Conservation (phyloP, 2,329 filamentous ascomycete genomes). For the Nemania abortiva region DNA sequence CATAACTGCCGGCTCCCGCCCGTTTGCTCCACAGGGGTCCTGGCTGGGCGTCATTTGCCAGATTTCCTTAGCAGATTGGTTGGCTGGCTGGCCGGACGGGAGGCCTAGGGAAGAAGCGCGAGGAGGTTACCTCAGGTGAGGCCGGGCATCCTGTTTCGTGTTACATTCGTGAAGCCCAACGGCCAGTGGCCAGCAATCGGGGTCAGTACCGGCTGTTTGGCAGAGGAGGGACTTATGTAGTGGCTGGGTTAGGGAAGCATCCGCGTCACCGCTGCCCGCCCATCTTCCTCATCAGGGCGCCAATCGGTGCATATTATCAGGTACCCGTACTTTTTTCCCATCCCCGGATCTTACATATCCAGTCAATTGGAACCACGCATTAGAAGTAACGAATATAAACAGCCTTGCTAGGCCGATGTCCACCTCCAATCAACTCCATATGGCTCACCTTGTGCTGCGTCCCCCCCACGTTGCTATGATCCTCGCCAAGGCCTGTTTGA, state of each 20-base stretch:
- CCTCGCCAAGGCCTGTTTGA: slow-evolving; percentile 23
- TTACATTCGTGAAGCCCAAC: slow-evolving; percentile 29
- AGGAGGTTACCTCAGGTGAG: slow-evolving; percentile 28
- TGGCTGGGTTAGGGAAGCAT: slow-evolving; percentile 38
- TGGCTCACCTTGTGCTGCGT: slow-evolving; percentile 8
- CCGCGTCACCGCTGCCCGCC: slow-evolving; percentile 6
- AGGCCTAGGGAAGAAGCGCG: slow-evolving; percentile 16
- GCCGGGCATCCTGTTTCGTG: slow-evolving; percentile 16
- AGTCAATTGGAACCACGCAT: background rate
- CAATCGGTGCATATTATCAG: slow-evolving; percentile 3
- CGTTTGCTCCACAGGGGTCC: slow-evolving; percentile 22
- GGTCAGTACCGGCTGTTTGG: slow-evolving; percentile 31
- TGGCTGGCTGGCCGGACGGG: slow-evolving; percentile 19
- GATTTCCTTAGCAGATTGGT: slow-evolving; percentile 25
- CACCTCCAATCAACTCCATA: background rate
- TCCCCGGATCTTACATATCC: slow-evolving; percentile 7
- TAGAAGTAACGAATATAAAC: slow-evolving; percentile 1
- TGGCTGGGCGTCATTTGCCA: slow-evolving; percentile 33
- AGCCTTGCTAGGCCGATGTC: background rate
- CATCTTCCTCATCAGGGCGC: slow-evolving; percentile 11
- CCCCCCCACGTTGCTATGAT: slow-evolving; percentile 21
- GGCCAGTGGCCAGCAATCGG: slow-evolving; percentile 30
- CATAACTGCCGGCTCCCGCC: slow-evolving; percentile 31
- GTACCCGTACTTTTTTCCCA: background rate
- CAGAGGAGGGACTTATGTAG: slow-evolving; percentile 11